A percentile compares a stretch with the other conserved stretches of the same genome.
Evolutionary conservation across 2,329 filamentous ascomycete species (phyloP).

Genomic region (Fulvia fulva): DNA sequence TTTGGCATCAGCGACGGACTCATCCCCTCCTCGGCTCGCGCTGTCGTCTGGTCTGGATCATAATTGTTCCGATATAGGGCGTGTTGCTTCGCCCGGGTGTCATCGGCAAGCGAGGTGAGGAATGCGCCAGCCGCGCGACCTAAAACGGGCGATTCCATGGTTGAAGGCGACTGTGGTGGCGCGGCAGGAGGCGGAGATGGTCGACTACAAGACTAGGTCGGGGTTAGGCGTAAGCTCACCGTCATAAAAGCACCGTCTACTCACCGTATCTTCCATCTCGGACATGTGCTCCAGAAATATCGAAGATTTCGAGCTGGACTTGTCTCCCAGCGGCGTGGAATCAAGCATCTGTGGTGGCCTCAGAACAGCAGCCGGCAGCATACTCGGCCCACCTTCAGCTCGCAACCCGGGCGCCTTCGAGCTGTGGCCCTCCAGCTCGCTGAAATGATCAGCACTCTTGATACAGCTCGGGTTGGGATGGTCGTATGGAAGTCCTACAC

Average conservation of each 20-base stretch:
- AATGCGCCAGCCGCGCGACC: slow-evolving; percentile 10
- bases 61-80: slow-evolving; percentile 27
- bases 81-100: slow-evolving; percentile 20
- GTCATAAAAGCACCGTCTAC: neutral
- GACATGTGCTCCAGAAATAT: slow-evolving; percentile 19
- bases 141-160: slow-evolving; percentile 21
- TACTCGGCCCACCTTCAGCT: slow-evolving; percentile 13
- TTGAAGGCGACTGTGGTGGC: neutral
- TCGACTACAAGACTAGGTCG: neutral
- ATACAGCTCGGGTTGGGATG: slow-evolving; percentile 1
- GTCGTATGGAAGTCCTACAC: slow-evolving; percentile 17
- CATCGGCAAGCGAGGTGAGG: slow-evolving; percentile 10
- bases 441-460: slow-evolving; percentile 22
- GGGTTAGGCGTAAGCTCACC: neutral
- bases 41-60: slow-evolving; percentile 10
- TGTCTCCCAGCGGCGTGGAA: slow-evolving; percentile 6
- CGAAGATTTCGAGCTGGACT: slow-evolving; percentile 10
- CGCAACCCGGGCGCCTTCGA: slow-evolving; percentile 12
- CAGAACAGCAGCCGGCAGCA: slow-evolving; percentile 9
- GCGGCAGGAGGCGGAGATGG: neutral
- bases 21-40: slow-evolving; percentile 7
- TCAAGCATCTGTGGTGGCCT: slow-evolving; percentile 19
- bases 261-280: slow-evolving; percentile 21
- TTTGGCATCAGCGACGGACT: slow-evolving; percentile 19
- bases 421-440: slow-evolving; percentile 16